Conservation (phyloP, 1,284 basidiomycete genomes). For the Stereum hirsutum region DNA sequence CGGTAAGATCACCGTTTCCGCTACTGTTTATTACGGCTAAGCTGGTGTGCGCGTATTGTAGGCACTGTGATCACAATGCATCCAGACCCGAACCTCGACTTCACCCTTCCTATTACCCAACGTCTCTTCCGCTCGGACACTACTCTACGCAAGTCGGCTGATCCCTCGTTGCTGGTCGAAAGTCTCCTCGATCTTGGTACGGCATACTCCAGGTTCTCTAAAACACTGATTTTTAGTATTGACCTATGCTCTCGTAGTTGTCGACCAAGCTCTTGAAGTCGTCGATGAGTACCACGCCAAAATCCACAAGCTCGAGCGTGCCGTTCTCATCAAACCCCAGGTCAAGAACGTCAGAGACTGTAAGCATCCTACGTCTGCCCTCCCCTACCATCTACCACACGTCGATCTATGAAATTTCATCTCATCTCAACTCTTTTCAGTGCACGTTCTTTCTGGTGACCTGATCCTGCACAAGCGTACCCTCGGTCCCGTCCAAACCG, state of each 20-base stretch:
- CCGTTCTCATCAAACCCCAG: conserved; percentile 47
- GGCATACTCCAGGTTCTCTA: too few species aligned
- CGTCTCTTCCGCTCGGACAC: conserved; percentile 50
- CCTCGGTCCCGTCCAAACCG: conserved; percentile 55
- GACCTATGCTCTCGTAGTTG: conserved; percentile 31
- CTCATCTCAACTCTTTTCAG: conserved; percentile 20
- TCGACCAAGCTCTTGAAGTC: conserved; percentile 58
- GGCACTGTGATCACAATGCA: conserved; percentile 58
- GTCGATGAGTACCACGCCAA: conserved; percentile 56
- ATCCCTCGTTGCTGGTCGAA: conserved; percentile 53
- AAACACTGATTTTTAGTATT: neutral
- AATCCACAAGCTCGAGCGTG: conserved; percentile 50
- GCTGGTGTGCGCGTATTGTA: conserved; percentile 15
- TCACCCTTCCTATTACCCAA: conserved; percentile 45
- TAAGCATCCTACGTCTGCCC: conserved; percentile 20
- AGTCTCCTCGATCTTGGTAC: conserved; percentile 52
- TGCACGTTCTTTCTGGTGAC: conserved; percentile 67
- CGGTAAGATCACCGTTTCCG: conserved; percentile 25
- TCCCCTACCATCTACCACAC: conserved; percentile 6
- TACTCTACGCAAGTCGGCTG: conserved; percentile 46
- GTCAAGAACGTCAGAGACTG: conserved; percentile 48
- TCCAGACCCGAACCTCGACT: conserved; percentile 31
- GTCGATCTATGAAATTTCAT: too few species aligned
- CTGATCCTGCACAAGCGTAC: conserved; percentile 62
- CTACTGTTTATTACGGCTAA: neutral